Base-by-base conservation (phyloP, 192 early-diverging fungal genomes). In the Pecoramyces ruminantium region DNA sequence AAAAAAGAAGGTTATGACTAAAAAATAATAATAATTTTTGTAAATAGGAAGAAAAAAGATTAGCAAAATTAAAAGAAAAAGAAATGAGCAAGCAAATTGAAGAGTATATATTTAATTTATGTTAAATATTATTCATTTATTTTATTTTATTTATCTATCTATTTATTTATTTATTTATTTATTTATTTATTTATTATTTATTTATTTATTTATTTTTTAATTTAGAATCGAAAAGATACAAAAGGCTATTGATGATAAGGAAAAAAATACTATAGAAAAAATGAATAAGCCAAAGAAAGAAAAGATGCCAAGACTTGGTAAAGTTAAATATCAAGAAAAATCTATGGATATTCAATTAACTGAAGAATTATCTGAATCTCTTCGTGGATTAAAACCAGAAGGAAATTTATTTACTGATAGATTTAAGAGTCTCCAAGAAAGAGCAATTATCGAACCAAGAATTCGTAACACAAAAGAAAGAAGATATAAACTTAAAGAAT, bases 361-460 rank as follows among this genome's bases (percentile, higher is more conserved):
- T 42, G 89, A 91, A 28, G 89, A 91, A 82, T 83, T 91, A 15
- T 81, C 84, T 13, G 89, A 91, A 80, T 86, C 84, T 16, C 78
- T 89, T 79, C 83, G 89, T 79, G 67, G 79, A 29, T 80, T 87
- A 79, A 86, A 91, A 85, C 90, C 90, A 25, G 90, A 92, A 83
- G 90, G 90, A 27, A 91, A 86, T 42, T 77, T 91, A 25, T 86
- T 91, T 79, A 85, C 40, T 16, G 79, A 80, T 29, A 40, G 79
- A 67, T 80, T 80, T 67, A 17, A 30, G 34, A 80, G 79, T 34
- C 15, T 80, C 28, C 79, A 80, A 67, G 28, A 29, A 67, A 40
- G 79, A 40, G 67, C 40, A 16, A 40, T 80, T 40, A 80, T 80
- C 17, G 79, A 80, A 29, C 29, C 28, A 29, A 40, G 79, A 28